Base-by-base conservation (phyloP, 2,329 filamentous ascomycete genomes). In the Aspergillus clavatus region DNA sequence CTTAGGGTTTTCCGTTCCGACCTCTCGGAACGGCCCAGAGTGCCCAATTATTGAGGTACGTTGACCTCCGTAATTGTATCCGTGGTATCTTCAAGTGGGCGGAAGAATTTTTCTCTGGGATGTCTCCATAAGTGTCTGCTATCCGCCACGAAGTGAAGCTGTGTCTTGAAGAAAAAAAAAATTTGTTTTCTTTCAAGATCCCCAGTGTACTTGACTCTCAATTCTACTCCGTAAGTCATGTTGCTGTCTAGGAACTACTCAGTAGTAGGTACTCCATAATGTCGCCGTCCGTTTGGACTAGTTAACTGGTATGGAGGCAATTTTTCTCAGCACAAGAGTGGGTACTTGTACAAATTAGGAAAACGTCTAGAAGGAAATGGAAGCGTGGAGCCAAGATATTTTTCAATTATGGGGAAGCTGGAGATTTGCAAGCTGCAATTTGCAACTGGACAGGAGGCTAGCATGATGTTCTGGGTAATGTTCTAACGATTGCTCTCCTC, bases 171-270 rank as follows among this genome's bases (percentile, higher is more conserved):
- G n/a, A n/a, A n/a, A n/a, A n/a, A n/a, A n/a, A n/a, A n/a, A n/a
- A 16, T 40, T 31, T 38, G 26, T 36, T 37, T 38, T 40, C 26
- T 22, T 43, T 31, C 27, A 21, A 50, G 56, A 48, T 58, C 56
- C 54, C 53, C 56, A 45, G 56, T 58, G 56, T 53, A 42, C 31
- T 35, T 18, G 18, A 12, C 5, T 35, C 31, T 16, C n/a, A 7
- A 16, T 35, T 18, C 31, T 21, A 11, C 10, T 5, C 18, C 29
- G n/a, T n/a, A n/a, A n/a, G n/a, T n/a, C n/a, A n/a, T n/a, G n/a
- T n/a, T n/a, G n/a, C n/a, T n/a, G n/a, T n/a, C n/a, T n/a, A n/a
- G n/a, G n/a, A n/a, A n/a, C n/a, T n/a, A n/a, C n/a, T n/a, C n/a
- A n/a, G n/a, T n/a, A n/a, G n/a, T n/a, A 42, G 28, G 24, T 43